Conservation (phyloP, 2,329 filamentous ascomycete species). For the Arthrobotrys conoides region DNA sequence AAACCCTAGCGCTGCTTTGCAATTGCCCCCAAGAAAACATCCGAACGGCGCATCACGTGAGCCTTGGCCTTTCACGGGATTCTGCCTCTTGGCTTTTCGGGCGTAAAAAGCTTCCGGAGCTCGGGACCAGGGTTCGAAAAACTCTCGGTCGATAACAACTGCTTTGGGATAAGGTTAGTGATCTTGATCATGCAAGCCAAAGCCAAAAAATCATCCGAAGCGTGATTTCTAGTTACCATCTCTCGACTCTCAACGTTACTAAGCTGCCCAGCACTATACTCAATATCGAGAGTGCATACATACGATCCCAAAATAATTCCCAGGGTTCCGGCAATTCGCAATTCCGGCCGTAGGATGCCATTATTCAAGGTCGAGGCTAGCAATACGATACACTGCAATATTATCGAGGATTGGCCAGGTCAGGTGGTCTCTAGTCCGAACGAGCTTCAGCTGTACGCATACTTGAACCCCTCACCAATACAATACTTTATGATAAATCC, state of each 20-base stretch:
- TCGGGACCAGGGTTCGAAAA: slow-evolving; percentile 20
- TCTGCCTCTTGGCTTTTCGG: neutral
- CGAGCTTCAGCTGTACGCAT: too few species aligned
- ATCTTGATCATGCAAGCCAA: neutral
- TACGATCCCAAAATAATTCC: neutral
- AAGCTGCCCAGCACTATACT: neutral
- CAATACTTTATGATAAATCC: neutral
- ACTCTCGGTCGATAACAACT: slow-evolving; percentile 27
- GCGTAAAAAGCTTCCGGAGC: slow-evolving; percentile 1
- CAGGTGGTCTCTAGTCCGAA: too few species aligned
- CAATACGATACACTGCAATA: neutral
- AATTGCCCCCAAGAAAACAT: slow-evolving; percentile 18
- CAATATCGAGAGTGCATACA: neutral
- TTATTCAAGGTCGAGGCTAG: neutral
- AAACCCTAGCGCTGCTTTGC: neutral
- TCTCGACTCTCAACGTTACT: neutral
- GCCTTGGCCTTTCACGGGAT: slow-evolving; percentile 26
- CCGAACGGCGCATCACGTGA: slow-evolving; percentile 29
- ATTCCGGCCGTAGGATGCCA: neutral
- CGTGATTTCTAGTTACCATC: neutral
- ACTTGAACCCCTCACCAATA: too few species aligned
- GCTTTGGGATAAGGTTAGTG: slow-evolving; percentile 1
- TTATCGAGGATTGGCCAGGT: too few species aligned
- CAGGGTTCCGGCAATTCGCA: neutral
- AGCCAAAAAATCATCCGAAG: neutral